Evolutionary conservation across 257 asterid genomes (phyloP).

Genomic region (Solanum lignicaule): DNA sequence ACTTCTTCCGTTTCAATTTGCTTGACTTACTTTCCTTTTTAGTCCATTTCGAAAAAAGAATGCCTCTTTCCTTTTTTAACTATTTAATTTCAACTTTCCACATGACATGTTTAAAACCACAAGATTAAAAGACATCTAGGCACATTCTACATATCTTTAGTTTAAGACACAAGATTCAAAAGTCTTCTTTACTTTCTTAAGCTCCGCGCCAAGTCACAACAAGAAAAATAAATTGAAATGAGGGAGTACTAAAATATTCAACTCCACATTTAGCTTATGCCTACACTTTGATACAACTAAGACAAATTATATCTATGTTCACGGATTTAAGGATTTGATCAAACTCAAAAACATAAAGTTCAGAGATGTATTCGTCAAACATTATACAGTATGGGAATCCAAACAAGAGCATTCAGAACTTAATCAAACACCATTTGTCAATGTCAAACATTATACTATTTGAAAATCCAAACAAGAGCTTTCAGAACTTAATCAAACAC

Average conservation of each 20-base stretch:
- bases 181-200: no score
- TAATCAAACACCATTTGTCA: neutral
- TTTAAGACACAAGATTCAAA: no score
- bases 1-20: neutral
- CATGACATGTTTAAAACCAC: neutral
- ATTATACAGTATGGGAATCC: neutral
- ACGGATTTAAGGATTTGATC: neutral
- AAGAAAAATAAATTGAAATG: no score
- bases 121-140: neutral
- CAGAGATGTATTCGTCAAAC: neutral
- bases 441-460: neutral
- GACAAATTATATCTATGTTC: neutral
- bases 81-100: neutral
- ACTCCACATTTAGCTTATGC: neutral
- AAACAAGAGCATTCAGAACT: neutral
- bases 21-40: neutral
- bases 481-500: neutral
- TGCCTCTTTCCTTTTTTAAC: neutral
- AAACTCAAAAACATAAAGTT: neutral
- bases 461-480: neutral
- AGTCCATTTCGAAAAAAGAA: neutral
- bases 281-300: neutral
- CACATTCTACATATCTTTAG: neutral
- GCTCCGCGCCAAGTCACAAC: no score
- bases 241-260: neutral